Conservation (phyloP, 1,284 basidiomycete genomes). For the Thecaphora frezii region DNA sequence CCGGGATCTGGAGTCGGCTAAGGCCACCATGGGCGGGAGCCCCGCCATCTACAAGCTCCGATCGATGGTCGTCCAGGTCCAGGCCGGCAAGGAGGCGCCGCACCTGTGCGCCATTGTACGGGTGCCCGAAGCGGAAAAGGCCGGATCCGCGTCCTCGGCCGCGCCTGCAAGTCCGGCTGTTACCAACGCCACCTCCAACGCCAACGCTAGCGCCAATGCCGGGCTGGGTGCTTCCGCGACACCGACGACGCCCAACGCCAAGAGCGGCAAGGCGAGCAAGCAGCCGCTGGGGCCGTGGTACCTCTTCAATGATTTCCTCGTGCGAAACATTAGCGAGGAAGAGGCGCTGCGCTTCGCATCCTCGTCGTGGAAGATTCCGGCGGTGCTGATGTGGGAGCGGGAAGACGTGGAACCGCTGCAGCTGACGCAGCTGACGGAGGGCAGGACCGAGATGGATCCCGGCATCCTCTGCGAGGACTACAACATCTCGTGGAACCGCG, state of each 20-base stretch:
- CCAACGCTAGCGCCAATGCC: too few relatives aligned
- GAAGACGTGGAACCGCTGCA: conserved; percentile 63
- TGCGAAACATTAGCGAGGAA: conserved; percentile 76
- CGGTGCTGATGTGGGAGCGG: conserved; percentile 83
- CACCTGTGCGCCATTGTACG: conserved; percentile 89
- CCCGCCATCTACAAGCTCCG: conserved; percentile 63
- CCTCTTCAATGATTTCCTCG: conserved; percentile 95
- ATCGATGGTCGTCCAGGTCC: conserved; percentile 78
- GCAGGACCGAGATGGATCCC: conserved; percentile 36
- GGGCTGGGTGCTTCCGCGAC: conserved; percentile 74
- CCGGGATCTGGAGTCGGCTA: conserved; percentile 18
- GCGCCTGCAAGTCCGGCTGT: background rate
- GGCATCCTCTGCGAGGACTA: conserved; percentile 79
- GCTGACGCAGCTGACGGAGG: conserved; percentile 18
- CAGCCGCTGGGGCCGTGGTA: conserved; percentile 67
- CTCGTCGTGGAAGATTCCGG: conserved; percentile 87
- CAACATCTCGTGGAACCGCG: conserved; percentile 70
- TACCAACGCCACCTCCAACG: too few relatives aligned
- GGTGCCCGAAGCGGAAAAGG: conserved; percentile 66
- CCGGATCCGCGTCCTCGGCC: too few relatives aligned
- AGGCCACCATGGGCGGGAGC: conserved; percentile 9
- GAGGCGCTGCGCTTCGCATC: conserved; percentile 85
- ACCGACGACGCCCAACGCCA: conserved; percentile 11
- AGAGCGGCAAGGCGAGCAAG: conserved; percentile 18
- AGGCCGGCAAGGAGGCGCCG: conserved; percentile 72